Evolutionary conservation across 257 asterid species (phyloP).

Genomic region (Forsythia suspensa): DNA sequence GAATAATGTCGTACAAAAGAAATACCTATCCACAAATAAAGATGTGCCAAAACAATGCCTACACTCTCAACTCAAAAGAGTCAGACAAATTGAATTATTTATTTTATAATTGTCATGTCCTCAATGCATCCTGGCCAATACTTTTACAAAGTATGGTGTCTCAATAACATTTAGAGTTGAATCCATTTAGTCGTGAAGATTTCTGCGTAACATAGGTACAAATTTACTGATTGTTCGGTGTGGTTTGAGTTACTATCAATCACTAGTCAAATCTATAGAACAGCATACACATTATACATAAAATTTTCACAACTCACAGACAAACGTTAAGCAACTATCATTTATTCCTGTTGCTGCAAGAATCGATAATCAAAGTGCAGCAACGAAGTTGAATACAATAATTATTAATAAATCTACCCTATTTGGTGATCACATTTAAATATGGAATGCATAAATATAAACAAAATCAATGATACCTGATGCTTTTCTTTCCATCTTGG

Average conservation of each 20-base stretch:
- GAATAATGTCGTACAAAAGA: neutral
- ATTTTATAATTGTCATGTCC: neutral
- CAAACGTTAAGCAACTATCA: neutral
- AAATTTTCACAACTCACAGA: neutral
- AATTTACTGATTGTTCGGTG: neutral
- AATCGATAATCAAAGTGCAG: neutral
- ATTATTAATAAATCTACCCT: neutral
- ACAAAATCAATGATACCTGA: conserved; percentile 54
- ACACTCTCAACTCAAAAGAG: neutral
- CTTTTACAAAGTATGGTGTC: neutral
- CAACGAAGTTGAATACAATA: neutral
- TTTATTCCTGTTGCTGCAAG: neutral
- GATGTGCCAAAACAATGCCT: neutral
- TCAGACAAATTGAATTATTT: neutral
- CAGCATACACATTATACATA: neutral
- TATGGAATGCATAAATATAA: neutral
- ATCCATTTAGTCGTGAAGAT: neutral
- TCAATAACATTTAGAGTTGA: neutral
- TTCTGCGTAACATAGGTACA: neutral
- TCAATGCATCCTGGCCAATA: neutral
- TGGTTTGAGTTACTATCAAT: neutral
- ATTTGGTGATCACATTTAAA: neutral
- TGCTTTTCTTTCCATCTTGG: conserved; percentile 99
- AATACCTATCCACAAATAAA: neutral
- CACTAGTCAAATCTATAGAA: neutral